Conservation (phyloP, 2,329 filamentous ascomycete genomes). For the Hypoxylon sp. region DNA sequence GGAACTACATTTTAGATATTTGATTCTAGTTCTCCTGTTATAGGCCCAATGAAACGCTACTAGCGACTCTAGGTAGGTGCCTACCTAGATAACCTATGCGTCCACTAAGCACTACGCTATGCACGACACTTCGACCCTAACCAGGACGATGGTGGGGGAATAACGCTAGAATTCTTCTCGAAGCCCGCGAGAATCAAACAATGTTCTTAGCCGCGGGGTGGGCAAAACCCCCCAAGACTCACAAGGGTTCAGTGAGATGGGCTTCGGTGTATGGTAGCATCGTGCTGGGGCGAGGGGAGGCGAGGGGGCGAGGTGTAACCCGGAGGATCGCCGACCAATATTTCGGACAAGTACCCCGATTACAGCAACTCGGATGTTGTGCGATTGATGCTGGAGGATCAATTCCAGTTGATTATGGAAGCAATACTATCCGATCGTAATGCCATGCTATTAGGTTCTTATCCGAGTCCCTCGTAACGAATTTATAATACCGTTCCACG, state of each 20-base stretch:
- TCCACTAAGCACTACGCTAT: slow-evolving; percentile 31
- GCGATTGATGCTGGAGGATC: neutral
- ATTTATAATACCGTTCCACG: neutral
- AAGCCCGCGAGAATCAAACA: slow-evolving; percentile 47
- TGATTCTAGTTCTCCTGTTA: neutral
- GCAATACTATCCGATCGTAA: neutral
- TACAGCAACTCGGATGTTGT: slow-evolving; percentile 28
- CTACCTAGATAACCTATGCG: slow-evolving; percentile 6
- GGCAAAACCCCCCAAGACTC: slow-evolving; percentile 23
- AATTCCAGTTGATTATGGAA: neutral
- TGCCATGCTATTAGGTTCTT: neutral
- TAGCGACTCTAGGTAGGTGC: neutral
- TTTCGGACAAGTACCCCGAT: slow-evolving; percentile 16
- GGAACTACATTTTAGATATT: neutral
- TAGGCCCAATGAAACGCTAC: neutral
- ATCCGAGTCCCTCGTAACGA: neutral
- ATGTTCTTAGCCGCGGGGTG: slow-evolving; percentile 44
- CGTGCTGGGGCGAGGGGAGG: slow-evolving; percentile 26
- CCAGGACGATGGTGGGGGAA: slow-evolving; percentile 32
- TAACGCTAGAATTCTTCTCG: slow-evolving; percentile 57
- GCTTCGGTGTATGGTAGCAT: slow-evolving; percentile 35
- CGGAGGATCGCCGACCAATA: slow-evolving; percentile 28
- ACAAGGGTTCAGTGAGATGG: slow-evolving; percentile 23
- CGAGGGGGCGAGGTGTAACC: slow-evolving; percentile 22
- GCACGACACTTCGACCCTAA: slow-evolving; percentile 1